Evolutionary conservation across 2,329 filamentous ascomycete species (phyloP).

Genomic region (Huntiella decipiens): DNA sequence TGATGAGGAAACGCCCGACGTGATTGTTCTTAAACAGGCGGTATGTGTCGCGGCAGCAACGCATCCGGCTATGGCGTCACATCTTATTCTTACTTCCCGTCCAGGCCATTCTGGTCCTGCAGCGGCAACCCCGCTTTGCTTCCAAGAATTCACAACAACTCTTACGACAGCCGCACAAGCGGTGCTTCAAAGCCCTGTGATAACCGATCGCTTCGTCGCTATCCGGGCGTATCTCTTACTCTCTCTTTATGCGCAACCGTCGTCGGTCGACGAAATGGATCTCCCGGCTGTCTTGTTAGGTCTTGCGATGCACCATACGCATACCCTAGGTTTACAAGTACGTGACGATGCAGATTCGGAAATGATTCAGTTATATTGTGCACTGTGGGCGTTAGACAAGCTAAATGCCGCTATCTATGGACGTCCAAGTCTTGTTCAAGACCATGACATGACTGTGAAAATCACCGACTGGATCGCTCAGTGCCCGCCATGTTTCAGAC

Average conservation of each 20-base stretch:
- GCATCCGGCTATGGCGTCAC: slow-evolving; percentile 25
- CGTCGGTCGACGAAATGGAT: slow-evolving; percentile 33
- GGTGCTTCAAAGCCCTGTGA: slow-evolving; percentile 32
- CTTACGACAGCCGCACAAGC: slow-evolving; percentile 30
- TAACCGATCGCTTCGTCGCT: slow-evolving; percentile 34
- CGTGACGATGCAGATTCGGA: slow-evolving; percentile 24
- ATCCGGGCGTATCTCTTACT: slow-evolving; percentile 35
- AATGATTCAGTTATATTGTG: slow-evolving; percentile 34
- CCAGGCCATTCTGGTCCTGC: neutral
- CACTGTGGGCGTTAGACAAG: slow-evolving; percentile 41
- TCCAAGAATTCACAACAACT: slow-evolving; percentile 28
- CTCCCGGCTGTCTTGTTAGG: slow-evolving; percentile 33
- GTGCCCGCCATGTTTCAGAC: slow-evolving; percentile 34
- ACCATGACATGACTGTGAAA: slow-evolving; percentile 37
- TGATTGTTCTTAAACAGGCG: slow-evolving; percentile 31
- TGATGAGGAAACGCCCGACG: slow-evolving; percentile 18
- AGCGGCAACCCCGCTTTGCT: slow-evolving; percentile 20
- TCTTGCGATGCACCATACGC: slow-evolving; percentile 36
- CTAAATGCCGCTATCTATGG: slow-evolving; percentile 41
- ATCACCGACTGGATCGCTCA: slow-evolving; percentile 30
- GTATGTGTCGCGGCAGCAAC: slow-evolving; percentile 35
- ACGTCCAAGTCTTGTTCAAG: slow-evolving; percentile 39
- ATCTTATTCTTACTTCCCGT: slow-evolving; percentile 26
- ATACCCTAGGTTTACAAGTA: slow-evolving; percentile 37
- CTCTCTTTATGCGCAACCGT: slow-evolving; percentile 40